Conservation (phyloP, 768 basidiomycete genomes). For the Dioszegia hungarica region DNA sequence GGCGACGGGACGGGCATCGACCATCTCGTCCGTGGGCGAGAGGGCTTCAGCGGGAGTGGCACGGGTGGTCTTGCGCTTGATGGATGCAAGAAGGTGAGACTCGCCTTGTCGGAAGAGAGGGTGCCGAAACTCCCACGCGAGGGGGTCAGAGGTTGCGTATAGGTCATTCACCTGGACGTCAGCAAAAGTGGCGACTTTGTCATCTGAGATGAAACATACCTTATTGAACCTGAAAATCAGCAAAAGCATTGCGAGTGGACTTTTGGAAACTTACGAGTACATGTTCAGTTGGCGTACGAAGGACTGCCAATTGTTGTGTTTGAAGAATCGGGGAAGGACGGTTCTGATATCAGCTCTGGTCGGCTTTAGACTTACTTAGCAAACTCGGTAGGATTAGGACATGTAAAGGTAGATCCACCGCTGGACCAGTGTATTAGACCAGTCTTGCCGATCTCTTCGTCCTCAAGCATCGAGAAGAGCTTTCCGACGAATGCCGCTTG, state of each 20-base stretch:
- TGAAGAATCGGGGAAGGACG: slow-evolving; percentile 88
- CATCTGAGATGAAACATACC: slow-evolving; percentile 9
- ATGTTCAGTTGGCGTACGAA: slow-evolving; percentile 93
- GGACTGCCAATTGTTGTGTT: slow-evolving; percentile 89
- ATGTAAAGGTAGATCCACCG: slow-evolving; percentile 44
- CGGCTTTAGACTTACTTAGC: slow-evolving; percentile 33
- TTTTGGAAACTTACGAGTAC: slow-evolving; percentile 61
- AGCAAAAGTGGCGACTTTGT: slow-evolving; percentile 5
- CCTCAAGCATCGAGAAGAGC: slow-evolving; percentile 47
- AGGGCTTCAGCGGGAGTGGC: slow-evolving; percentile 13
- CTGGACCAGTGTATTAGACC: slow-evolving; percentile 45
- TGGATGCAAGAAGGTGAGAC: slow-evolving; percentile 40
- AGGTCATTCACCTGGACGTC: slow-evolving; percentile 45
- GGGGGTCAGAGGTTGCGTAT: slow-evolving; percentile 36
- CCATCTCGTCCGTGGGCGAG: slow-evolving; percentile 23
- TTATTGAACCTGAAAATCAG: slow-evolving; percentile 34
- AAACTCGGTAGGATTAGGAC: slow-evolving; percentile 47
- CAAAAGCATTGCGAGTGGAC: neutral
- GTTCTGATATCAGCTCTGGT: slow-evolving; percentile 14
- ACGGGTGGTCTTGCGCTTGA: slow-evolving; percentile 44
- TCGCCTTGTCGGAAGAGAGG: slow-evolving; percentile 47
- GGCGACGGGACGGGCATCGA: slow-evolving; percentile 13
- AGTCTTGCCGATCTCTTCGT: slow-evolving; percentile 36
- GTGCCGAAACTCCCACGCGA: slow-evolving; percentile 48
- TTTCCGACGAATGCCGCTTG: slow-evolving; percentile 49